Conservation (phyloP, 306 rosid species). For the Clitoria ternatea region DNA sequence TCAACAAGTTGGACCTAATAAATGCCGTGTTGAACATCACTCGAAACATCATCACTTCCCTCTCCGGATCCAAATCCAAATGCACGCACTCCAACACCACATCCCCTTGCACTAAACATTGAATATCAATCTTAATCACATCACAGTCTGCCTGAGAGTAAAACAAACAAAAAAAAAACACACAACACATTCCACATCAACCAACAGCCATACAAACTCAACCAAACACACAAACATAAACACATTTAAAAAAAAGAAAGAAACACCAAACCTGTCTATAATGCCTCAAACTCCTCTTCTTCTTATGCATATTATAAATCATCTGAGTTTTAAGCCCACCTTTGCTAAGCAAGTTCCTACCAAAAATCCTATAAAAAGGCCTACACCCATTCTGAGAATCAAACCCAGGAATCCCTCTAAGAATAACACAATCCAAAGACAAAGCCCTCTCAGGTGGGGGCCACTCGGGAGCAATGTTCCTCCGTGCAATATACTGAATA, state of each 20-base stretch:
- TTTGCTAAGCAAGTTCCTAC: slow-evolving; percentile 72
- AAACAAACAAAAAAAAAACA: slow-evolving; percentile 12
- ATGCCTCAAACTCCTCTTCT: slow-evolving; percentile 64
- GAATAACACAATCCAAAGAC: slow-evolving; percentile 84
- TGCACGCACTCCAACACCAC: slow-evolving; percentile 97
- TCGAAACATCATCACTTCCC: slow-evolving; percentile 99
- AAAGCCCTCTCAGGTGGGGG: slow-evolving; percentile 93
- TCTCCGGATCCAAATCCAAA: slow-evolving; percentile 80
- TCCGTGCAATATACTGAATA: slow-evolving; percentile 84
- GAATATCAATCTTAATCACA: slow-evolving; percentile 96
- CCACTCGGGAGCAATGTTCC: slow-evolving; percentile 85
- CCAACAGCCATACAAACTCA: background rate
- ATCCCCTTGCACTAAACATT: slow-evolving; percentile 97
- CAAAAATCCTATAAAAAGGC: slow-evolving; percentile 82
- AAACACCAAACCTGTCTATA: slow-evolving; percentile 58
- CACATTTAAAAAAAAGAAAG: background rate
- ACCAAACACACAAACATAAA: background rate
- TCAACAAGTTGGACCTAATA: slow-evolving; percentile 88
- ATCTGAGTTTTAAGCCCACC: slow-evolving; percentile 89
- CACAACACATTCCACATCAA: slow-evolving; percentile 25
- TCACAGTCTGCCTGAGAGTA: slow-evolving; percentile 85
- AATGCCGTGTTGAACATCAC: slow-evolving; percentile 92
- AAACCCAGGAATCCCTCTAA: slow-evolving; percentile 79
- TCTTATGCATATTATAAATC: slow-evolving; percentile 86
- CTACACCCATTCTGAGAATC: slow-evolving; percentile 86